phyloP scores from a whole-genome alignment of 2,329 filamentous ascomycete genomes.

The Exophiala viscosa region DNA sequence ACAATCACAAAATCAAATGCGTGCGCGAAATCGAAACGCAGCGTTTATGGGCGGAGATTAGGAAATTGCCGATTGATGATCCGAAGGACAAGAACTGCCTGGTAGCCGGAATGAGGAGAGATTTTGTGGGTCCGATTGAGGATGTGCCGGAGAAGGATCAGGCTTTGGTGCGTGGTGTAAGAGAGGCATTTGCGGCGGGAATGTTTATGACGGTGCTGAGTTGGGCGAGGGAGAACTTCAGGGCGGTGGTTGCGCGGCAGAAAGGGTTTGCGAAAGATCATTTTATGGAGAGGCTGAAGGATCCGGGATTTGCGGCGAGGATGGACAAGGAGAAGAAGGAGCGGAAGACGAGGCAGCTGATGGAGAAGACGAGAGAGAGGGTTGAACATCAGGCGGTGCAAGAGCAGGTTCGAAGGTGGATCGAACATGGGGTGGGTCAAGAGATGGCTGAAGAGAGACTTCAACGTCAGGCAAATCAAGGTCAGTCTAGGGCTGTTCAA shows the following conservation, averaged over 20 bases:
- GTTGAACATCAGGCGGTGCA: no score
- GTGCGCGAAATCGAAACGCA: conserved; percentile 8
- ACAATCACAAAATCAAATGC: conserved; percentile 4
- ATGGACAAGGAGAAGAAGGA: background rate
- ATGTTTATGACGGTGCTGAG: conserved; percentile 13
- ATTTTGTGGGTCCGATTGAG: conserved; percentile 3
- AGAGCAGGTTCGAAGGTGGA: no score
- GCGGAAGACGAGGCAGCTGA: no score
- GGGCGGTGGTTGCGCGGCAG: conserved; percentile 9
- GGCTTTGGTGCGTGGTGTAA: background rate
- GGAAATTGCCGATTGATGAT: conserved; percentile 14
- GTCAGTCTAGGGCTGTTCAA: no score
- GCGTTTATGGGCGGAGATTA: conserved; percentile 21
- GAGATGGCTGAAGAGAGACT: no score
- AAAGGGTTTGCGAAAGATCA: background rate
- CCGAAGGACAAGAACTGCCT: conserved; percentile 7
- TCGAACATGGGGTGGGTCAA: no score
- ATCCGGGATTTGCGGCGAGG: background rate
- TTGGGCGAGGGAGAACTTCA: conserved; percentile 14
- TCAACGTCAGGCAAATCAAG: no score
- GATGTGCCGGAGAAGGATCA: background rate
- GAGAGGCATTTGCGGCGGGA: conserved; percentile 6
- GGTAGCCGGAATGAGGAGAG: conserved; percentile 23
- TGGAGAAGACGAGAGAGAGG: no score
- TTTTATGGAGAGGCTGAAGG: background rate